Percentiles rank a stretch among this genome's conserved stretches.
phyloP scores from a whole-genome alignment of 495 filamentous ascomycete genomes.

The Cryomyces antarcticus region DNA sequence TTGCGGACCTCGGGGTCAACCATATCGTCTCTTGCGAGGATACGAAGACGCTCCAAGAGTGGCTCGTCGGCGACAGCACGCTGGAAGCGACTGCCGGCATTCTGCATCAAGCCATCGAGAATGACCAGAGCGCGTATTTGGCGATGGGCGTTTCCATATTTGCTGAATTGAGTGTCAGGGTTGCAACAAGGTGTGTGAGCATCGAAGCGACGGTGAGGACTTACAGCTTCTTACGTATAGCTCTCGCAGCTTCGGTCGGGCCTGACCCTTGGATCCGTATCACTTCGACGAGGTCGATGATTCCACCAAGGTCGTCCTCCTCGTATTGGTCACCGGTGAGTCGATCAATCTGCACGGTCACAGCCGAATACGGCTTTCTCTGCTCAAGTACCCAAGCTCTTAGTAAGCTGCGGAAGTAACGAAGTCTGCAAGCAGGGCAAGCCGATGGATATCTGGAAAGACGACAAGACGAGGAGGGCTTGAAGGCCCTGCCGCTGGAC shows the following conservation, averaged over 20 bases:
- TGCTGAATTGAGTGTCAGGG: slow-evolving; percentile 24
- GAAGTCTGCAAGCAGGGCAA: neutral
- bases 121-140: slow-evolving; percentile 81
- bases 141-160: slow-evolving; percentile 84
- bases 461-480: neutral
- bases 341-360: slow-evolving; percentile 84
- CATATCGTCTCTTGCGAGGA: slow-evolving; percentile 65
- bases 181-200: neutral
- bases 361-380: slow-evolving; percentile 87
- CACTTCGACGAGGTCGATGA: slow-evolving; percentile 85
- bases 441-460: neutral
- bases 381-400: slow-evolving; percentile 15
- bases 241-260: slow-evolving; percentile 75
- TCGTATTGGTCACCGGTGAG: slow-evolving; percentile 79
- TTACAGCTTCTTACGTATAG: slow-evolving; percentile 87
- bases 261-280: slow-evolving; percentile 77
- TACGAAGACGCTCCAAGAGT: slow-evolving; percentile 77
- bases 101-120: slow-evolving; percentile 85
- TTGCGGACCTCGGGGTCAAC: slow-evolving; percentile 70
- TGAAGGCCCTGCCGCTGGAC: no score
- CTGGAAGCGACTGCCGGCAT: slow-evolving; percentile 78
- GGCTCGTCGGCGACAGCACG: slow-evolving; percentile 76
- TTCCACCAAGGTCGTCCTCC: slow-evolving; percentile 75
- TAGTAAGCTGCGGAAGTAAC: neutral
- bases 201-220: slow-evolving; percentile 9